Evolutionary conservation across 257 asterid genomes (phyloP), one percentile per base, ranked within the genome.

Genomic region (Cruciata laevipes): DNA sequence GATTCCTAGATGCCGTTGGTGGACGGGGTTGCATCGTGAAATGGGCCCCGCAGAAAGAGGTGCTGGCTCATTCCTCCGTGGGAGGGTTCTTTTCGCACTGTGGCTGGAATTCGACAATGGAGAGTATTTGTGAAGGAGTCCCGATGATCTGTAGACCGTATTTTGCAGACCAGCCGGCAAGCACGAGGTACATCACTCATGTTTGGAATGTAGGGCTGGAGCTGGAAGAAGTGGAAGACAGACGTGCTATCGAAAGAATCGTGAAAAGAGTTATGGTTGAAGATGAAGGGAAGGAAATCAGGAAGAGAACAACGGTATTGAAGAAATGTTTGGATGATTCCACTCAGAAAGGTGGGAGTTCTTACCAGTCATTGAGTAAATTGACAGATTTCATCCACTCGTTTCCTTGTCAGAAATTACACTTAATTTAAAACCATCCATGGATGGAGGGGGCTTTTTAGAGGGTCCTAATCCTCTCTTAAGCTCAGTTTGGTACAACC

Each of bases 41-140:
- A 63, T 80, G 77, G 84, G 81, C 79, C 5, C 84, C 81, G 0
- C 81, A 80, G 40, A 80, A 49, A 32, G 44, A 67, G 8, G 81
- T 76, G 2, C 35, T 80, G 24, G 81, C 70, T 11, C 60, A 53
- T 47, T 47, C 55, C 55, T 47, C 55, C n/a, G 65, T 70, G 1
- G 75, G 75, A 2, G 79, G 66, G 0, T 75, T 75, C 23, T 51
- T 31, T 79, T 73, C 73, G 14, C 75, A 75, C 12, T 75, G 75
- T 23, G 75, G 75, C 3, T 75, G 75, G 75, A 69, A 69, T 25
- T 74, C 78, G 4, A 56, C 56, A 0, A 0, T 63, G 35, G 78
- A 64, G 20, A 64, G 72, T 16, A 6, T 75, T 1, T 35, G 69
- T 2, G 66, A 75, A 70, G 79, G 79, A 3, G 69, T 75, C 1